A percentile compares a stretch with the other conserved stretches of the same genome.
Evolutionary conservation across 148 eudicot species (phyloP).

Genomic region (Amaranthus hypochondriacus): DNA sequence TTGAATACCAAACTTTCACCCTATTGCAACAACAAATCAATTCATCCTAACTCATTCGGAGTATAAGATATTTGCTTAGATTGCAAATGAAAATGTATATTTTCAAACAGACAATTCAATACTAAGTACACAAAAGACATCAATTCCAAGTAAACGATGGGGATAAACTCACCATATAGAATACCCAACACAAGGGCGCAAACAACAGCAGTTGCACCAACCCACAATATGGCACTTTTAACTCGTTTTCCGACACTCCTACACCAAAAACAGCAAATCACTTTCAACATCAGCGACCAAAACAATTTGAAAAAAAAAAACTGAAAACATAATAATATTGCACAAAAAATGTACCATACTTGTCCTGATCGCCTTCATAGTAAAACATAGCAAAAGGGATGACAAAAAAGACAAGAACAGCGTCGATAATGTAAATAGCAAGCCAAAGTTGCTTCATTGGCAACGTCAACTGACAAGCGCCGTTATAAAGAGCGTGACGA

Average conservation of each 20-base stretch:
- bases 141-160: neutral
- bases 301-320: neutral
- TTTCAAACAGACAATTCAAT: neutral
- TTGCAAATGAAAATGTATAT: neutral
- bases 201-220: conserved; percentile 61
- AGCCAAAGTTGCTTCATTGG: conserved; percentile 98
- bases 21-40: neutral
- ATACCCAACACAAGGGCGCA: conserved; percentile 85
- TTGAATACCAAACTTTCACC: neutral
- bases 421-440: conserved; percentile 71
- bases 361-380: conserved; percentile 98
- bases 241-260: conserved; percentile 77
- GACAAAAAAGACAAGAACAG: conserved; percentile 78
- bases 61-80: neutral
- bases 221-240: conserved; percentile 78
- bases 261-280: conserved; percentile 16
- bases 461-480: conserved; percentile 83
- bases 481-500: conserved; percentile 79
- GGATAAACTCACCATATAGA: conserved; percentile 58
- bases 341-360: conserved; percentile 32
- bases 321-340: neutral
- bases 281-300: neutral
- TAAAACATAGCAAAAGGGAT: conserved; percentile 96
- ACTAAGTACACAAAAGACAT: neutral
- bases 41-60: neutral